These are phyloP conservation scores for Solanum paucissectum DNA, from an alignment of 257 asterid genomes.

Conservation along the genomic window DNA sequence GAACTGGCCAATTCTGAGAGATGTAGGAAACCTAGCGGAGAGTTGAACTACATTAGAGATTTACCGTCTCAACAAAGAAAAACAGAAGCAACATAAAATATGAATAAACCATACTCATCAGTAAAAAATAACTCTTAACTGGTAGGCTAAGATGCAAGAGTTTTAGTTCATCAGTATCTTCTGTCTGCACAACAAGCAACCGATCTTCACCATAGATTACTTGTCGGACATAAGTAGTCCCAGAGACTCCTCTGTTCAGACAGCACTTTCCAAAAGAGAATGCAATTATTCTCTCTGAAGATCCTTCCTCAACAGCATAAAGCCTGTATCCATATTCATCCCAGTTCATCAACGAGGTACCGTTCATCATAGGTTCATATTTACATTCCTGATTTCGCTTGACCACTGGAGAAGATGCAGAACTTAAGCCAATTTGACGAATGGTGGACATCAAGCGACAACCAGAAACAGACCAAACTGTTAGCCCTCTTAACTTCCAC, in stretches of 20 bases:
- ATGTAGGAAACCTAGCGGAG: conserved; percentile 84
- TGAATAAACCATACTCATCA: conserved; percentile 6
- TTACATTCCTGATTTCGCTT: conserved; percentile 75
- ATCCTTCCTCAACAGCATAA: conserved; percentile 83
- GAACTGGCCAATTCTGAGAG: conserved; percentile 97
- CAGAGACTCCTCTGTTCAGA: conserved; percentile 96
- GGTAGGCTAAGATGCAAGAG: conserved; percentile 92
- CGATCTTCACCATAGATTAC: conserved; percentile 97
- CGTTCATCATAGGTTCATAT: conserved; percentile 96
- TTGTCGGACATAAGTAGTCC: conserved; percentile 86
- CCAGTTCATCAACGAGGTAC: conserved; percentile 88
- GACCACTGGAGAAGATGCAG: conserved; percentile 81
- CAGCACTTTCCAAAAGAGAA: conserved; percentile 98
- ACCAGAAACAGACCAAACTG: conserved; percentile 99
- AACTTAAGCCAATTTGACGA: conserved; percentile 86
- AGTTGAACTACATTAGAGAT: conserved; percentile 24
- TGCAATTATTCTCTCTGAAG: conserved; percentile 80
- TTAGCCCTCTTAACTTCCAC: conserved; percentile 93
- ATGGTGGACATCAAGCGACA: conserved; percentile 98
- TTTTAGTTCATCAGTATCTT: conserved; percentile 93
- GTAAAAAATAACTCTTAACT: conserved; percentile 47
- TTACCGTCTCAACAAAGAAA: neutral
- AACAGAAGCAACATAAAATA: conserved; percentile 1
- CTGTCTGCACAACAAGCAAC: conserved; percentile 93
- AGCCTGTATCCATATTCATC: conserved; percentile 96